Base-by-base conservation (phyloP, 75 land plant species). In the Sequoia sempervirens region DNA sequence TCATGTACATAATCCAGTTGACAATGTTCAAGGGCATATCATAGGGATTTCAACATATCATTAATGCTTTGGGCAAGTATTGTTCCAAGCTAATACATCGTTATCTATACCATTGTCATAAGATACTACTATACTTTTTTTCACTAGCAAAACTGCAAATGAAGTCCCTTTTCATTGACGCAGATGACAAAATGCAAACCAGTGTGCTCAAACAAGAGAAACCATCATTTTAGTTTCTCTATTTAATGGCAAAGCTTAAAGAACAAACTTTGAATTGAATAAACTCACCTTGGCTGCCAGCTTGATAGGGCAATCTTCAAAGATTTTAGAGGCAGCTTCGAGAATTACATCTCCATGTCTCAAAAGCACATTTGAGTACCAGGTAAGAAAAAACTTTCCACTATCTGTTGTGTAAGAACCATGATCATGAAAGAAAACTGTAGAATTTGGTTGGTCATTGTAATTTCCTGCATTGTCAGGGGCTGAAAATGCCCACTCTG, bases 311-410 rank as follows among this genome's bases (percentile, higher is more conserved):
- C 86, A 89, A 8, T 91, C 92, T 7, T 83, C 50, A 80, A 95
- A 92, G 26, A 75, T 85, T 74, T 87, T 34, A 20, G 88, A 89
- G 37, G 97, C 95, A 70, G 83, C 93, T 46, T 91, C 92, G 18
- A 96, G 94, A 30, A 96, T 86, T 80, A 84, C 89, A 80, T 96
- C 94, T 14, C 93, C 98, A 84, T 96, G 96, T 66, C 41, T 82
- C 46, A 94, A 47, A 36, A 96, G 85, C 64, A 86, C 87, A 84
- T 89, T 88, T n/a, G 96, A 94, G 30, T 96, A 94, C 98, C 96
- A 94, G 9, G 88, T 87, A 40, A 96, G 86, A 81, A 96, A 96
- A 79, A 96, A 91, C 83, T 89, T 83, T 38, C 96, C 97, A 83
- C 90, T 47, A 52, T 90, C 90, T 32, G 88, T 82, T 9, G 66